These are phyloP conservation scores for Helminthosporium solani DNA, from an alignment of 2,329 filamentous ascomycete species.

Conservation along the genomic window DNA sequence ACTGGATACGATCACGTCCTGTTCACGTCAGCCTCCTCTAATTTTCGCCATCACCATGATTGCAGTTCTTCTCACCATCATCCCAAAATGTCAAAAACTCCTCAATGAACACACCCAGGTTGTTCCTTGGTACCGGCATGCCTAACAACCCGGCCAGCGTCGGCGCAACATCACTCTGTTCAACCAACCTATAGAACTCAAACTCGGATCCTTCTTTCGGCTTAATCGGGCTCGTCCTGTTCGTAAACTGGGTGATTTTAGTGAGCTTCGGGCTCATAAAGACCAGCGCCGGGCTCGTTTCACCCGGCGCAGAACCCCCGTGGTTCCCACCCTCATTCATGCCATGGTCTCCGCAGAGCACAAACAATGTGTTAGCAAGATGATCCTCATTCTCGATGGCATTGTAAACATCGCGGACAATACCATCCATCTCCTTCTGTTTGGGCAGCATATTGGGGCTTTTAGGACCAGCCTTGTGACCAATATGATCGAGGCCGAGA, in stretches of 20 bases:
- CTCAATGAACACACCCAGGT: constrained; percentile 79
- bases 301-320: constrained; percentile 87
- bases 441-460: constrained; percentile 91
- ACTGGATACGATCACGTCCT: constrained; percentile 58
- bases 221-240: constrained; percentile 54
- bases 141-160: constrained; percentile 84
- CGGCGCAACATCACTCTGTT: constrained; percentile 91
- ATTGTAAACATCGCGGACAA: constrained; percentile 73
- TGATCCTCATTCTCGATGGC: constrained; percentile 71
- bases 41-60: background rate
- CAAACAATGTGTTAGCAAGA: constrained; percentile 74
- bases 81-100: constrained; percentile 79
- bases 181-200: constrained; percentile 78
- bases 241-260: constrained; percentile 47
- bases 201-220: constrained; percentile 61
- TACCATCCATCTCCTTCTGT: constrained; percentile 87
- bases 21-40: constrained; percentile 32
- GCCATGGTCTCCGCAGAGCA: constrained; percentile 93
- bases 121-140: constrained; percentile 86
- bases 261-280: constrained; percentile 86
- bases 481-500: constrained; percentile 93
- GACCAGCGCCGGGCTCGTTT: constrained; percentile 88
- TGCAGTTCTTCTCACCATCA: constrained; percentile 57
- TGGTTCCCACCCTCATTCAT: constrained; percentile 99
- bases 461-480: constrained; percentile 88